These are phyloP conservation scores for Inonotus obliquus DNA, from an alignment of 1,284 basidiomycete genomes.

Conservation along the genomic window DNA sequence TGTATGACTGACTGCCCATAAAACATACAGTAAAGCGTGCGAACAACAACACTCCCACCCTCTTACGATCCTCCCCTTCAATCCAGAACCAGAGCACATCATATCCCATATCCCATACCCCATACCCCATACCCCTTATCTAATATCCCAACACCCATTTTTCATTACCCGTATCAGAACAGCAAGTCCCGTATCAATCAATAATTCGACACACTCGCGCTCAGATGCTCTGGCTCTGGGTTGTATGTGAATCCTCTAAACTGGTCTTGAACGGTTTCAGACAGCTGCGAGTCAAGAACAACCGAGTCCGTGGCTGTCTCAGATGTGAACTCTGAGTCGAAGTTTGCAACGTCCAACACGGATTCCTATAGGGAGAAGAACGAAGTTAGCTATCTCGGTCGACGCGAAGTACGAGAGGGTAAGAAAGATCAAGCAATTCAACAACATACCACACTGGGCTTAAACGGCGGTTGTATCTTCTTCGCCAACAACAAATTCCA, in stretches of 20 bases:
- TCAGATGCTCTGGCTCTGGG: conserved; percentile 42
- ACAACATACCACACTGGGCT: conserved; percentile 83
- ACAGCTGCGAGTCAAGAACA: conserved; percentile 87
- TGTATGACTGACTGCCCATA: too few species aligned
- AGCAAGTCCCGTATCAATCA: too few species aligned
- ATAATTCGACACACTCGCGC: conserved; percentile 1
- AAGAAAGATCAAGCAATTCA: too few species aligned
- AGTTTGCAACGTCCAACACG: conserved; percentile 83
- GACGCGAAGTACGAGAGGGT: neutral
- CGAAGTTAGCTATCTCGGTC: neutral
- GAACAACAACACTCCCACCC: too few species aligned
- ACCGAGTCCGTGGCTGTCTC: conserved; percentile 93
- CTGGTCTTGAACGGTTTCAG: conserved; percentile 92
- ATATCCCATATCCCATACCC: too few species aligned
- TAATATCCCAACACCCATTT: too few species aligned
- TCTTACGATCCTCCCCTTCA: too few species aligned
- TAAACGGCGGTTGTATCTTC: conserved; percentile 98
- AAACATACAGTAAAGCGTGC: too few species aligned
- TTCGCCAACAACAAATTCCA: conserved; percentile 89
- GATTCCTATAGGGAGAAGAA: conserved; percentile 52
- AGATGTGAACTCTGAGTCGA: conserved; percentile 92
- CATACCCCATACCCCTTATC: too few species aligned
- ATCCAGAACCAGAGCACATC: too few species aligned
- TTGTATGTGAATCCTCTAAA: conserved; percentile 88
- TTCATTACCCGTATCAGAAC: too few species aligned